These are phyloP conservation scores for Neurospora hispaniola DNA, from an alignment of 495 filamentous ascomycete species.

Conservation along the genomic window DNA sequence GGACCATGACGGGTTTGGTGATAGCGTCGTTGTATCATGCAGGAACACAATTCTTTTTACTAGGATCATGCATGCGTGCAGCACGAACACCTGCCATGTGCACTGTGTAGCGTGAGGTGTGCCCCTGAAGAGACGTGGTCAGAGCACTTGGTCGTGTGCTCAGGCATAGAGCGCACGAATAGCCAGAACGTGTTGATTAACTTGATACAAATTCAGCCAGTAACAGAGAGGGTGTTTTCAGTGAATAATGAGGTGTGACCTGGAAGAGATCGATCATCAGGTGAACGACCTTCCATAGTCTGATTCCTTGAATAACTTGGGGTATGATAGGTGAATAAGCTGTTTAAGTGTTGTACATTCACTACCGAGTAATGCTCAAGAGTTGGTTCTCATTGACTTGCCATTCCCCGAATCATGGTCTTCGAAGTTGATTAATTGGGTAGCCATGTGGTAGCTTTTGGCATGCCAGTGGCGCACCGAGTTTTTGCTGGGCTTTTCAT, in stretches of 20 bases:
- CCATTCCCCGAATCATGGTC: neutral
- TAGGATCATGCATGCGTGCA: neutral
- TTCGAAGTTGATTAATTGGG: neutral
- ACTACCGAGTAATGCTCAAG: neutral
- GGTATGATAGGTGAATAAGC: neutral
- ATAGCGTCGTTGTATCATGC: neutral
- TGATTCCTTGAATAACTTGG: neutral
- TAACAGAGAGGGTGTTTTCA: neutral
- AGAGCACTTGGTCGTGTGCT: neutral
- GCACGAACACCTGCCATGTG: neutral
- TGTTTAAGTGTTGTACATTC: neutral
- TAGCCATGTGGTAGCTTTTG: neutral
- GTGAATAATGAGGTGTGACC: neutral
- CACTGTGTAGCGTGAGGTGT: neutral
- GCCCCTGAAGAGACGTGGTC: neutral
- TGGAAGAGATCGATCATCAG: neutral
- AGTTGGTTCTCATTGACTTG: neutral
- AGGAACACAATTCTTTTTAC: neutral
- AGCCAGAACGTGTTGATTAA: neutral
- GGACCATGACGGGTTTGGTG: neutral
- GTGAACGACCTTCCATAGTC: neutral
- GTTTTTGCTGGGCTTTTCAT: neutral
- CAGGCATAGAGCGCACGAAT: neutral
- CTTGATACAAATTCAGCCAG: neutral
- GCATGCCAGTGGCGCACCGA: neutral